A percentile compares a stretch with the other conserved stretches of the same genome.
Conservation (phyloP, 768 basidiomycete species). For the Daedalea quercina region DNA sequence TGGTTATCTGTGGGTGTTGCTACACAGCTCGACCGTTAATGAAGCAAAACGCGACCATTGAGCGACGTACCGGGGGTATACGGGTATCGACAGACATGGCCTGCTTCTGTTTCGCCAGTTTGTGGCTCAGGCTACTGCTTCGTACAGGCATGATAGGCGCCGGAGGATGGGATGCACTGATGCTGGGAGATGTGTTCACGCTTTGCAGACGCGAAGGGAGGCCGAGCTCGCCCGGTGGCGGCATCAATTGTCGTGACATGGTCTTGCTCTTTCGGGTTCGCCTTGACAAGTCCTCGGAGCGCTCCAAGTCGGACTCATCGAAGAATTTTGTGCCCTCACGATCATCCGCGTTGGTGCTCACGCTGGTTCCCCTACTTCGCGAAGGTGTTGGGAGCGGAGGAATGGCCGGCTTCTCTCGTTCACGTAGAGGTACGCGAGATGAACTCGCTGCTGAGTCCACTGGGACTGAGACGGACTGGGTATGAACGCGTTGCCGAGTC, state of each 20-base stretch:
- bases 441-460: conserved; percentile 27
- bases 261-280: conserved; percentile 23
- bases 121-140: conserved; percentile 19
- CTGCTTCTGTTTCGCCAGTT: conserved; percentile 14
- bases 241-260: conserved; percentile 11
- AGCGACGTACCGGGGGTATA: conserved; percentile 16
- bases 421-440: conserved; percentile 24
- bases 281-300: conserved; percentile 16
- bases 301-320: conserved; percentile 23
- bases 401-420: conserved; percentile 17
- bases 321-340: conserved; percentile 25
- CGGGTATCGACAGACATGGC: conserved; percentile 20
- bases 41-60: neutral
- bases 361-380: conserved; percentile 50
- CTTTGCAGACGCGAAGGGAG: conserved; percentile 23
- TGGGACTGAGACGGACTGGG: conserved; percentile 14
- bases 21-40: neutral
- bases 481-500: conserved; percentile 11
- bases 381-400: conserved; percentile 26
- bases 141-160: conserved; percentile 18
- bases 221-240: conserved; percentile 23
- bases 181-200: conserved; percentile 17
- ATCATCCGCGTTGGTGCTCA: conserved; percentile 35
- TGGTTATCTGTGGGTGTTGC: conserved; percentile 33
- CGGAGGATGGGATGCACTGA: conserved; percentile 9